Base-by-base conservation (phyloP, 257 asterid species). In the Pogostemon cablin region DNA sequence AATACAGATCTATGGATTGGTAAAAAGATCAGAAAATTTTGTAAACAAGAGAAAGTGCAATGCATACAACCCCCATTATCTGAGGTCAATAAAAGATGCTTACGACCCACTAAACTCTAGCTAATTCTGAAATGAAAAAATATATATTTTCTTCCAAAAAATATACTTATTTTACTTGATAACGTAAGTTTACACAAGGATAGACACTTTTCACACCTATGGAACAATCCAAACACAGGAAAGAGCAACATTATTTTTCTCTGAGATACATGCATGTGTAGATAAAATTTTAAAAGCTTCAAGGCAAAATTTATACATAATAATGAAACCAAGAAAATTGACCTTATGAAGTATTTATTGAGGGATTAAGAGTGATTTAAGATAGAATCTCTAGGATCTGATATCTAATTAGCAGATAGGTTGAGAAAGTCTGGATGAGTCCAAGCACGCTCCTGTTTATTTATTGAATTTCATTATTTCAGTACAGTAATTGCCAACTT, bases 1-100 rank as follows among this genome's bases (percentile, higher is more conserved):
- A 20, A 34, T 37, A 47, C n/a, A 58, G 49, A 3, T 48, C 10
- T 38, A 42, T 59, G 37, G 74, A 68, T 50, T 75, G 63, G 65
- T 56, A 56, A 46, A 56, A 53, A 57, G 56, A 47, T 8, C 66
- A 12, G 4, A 17, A 7, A 59, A 10, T 5, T n/a, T 39, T 59
- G 39, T 54, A 48, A 65, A 41, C 43, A 15, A 15, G 70, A 20
- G 62, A 39, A 12, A 12, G 49, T 5, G 54, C 41, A n/a, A 42
- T 40, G 9, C 50, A 53, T 41, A 40, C 25, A 39, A 43, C 62
- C 62, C 17, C 25, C 35, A 39, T 25, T 61, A 15, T 38, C 11
- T 61, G 62, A 48, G 12, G 42, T 59, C 62, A 15, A 15, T 15
- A 48, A 62, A 38, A 64, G 9, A 62, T 37, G 50, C 34, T 15